Conservation (phyloP, 768 basidiomycete genomes). For the Termitomyces sp. region DNA sequence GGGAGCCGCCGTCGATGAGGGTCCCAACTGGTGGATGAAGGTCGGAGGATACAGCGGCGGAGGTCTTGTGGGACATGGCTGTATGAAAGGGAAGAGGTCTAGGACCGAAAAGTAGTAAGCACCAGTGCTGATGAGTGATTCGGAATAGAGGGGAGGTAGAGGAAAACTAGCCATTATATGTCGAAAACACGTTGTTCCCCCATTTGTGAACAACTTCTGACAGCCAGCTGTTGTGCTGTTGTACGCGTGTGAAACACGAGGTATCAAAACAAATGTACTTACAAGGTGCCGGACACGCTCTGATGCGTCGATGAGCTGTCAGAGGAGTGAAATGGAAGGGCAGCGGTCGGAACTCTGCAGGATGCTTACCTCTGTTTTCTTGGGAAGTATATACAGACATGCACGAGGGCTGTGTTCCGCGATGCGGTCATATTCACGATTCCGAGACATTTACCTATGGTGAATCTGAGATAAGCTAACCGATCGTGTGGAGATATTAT, state of each 20-base stretch:
- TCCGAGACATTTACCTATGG: constrained; percentile 14
- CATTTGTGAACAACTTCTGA: constrained; percentile 31
- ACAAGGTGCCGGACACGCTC: constrained; percentile 39
- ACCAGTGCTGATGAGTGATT: constrained; percentile 47
- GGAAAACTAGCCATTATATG: constrained; percentile 21
- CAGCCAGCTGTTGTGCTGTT: constrained; percentile 29
- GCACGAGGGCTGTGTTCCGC: constrained; percentile 7
- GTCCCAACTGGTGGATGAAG: constrained; percentile 72
- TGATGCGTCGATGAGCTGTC: constrained; percentile 33
- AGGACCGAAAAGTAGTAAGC: constrained; percentile 32
- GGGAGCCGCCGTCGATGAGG: constrained; percentile 77
- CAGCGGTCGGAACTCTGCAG: constrained; percentile 1
- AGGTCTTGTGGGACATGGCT: constrained; percentile 53
- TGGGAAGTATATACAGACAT: constrained; percentile 4
- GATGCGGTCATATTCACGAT: constrained; percentile 2
- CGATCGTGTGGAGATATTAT: constrained; percentile 9
- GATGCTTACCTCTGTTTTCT: constrained; percentile 4
- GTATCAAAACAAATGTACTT: constrained; percentile 53
- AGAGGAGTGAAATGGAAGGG: constrained; percentile 10
- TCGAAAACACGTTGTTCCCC: constrained; percentile 17
- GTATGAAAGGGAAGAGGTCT: constrained; percentile 21
- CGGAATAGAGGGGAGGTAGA: constrained; percentile 33
- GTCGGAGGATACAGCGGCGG: constrained; percentile 70
- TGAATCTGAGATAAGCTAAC: constrained; percentile 11
- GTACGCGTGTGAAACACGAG: constrained; percentile 80